Conservation (phyloP, 2,329 filamentous ascomycete species). For the Ceratocystis harringtonii region DNA sequence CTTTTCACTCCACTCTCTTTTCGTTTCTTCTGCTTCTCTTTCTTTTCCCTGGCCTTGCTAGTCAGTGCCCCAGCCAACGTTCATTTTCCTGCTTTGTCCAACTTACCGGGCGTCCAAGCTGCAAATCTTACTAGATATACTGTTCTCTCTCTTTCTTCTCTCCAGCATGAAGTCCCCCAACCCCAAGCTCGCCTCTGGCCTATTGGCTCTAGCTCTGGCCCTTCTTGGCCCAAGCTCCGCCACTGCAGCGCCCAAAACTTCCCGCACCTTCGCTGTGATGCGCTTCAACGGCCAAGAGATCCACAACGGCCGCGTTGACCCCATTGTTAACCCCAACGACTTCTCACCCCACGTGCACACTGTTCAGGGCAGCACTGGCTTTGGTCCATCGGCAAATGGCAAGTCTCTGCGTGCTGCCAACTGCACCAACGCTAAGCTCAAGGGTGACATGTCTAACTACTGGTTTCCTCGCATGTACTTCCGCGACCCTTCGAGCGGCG, state of each 20-base stretch:
- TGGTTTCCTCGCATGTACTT: conserved; percentile 64
- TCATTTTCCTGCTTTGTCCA: conserved; percentile 21
- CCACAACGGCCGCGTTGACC: conserved; percentile 49
- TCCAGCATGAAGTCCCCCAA: conserved; percentile 26
- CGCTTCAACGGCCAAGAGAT: conserved; percentile 53
- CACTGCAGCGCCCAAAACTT: conserved; percentile 22
- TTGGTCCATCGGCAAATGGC: conserved; percentile 46
- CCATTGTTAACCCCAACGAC: conserved; percentile 48
- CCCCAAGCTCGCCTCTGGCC: conserved; percentile 15
- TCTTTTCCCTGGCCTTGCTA: background rate
- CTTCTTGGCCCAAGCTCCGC: too few species aligned
- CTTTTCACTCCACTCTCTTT: background rate
- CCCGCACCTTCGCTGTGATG: conserved; percentile 50
- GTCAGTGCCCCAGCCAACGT: background rate
- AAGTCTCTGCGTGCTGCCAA: conserved; percentile 42
- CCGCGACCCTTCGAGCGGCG: conserved; percentile 44
- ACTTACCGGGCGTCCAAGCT: conserved; percentile 18
- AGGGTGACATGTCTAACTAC: conserved; percentile 58
- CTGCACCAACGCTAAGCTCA: conserved; percentile 57
- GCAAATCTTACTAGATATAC: too few species aligned
- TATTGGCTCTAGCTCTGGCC: conserved; percentile 18
- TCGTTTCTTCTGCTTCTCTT: background rate
- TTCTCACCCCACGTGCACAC: conserved; percentile 51
- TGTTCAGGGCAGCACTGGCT: conserved; percentile 55
- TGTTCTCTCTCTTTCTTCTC: conserved; percentile 1